A percentile compares a stretch with the other conserved stretches of the same genome.
phyloP scores from a whole-genome alignment of 2,329 filamentous ascomycete genomes.

The Lachnellula subtilissima region DNA sequence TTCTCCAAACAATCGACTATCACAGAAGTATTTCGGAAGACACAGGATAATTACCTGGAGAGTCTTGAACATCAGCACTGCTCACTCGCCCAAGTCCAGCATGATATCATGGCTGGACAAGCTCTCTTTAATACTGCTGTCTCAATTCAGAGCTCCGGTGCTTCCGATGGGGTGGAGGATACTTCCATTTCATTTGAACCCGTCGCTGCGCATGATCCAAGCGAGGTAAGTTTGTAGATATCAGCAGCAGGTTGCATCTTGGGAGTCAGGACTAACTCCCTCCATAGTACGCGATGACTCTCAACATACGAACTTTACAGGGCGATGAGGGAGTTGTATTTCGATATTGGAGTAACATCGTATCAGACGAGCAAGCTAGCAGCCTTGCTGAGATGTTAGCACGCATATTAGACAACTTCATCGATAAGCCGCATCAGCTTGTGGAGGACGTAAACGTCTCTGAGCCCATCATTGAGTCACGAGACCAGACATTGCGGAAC shows the following conservation, averaged over 20 bases:
- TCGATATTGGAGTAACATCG: conserved; percentile 36
- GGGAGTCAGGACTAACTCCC: not conserved
- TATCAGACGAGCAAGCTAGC: conserved; percentile 36
- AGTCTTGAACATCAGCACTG: conserved; percentile 35
- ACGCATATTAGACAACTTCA: conserved; percentile 32
- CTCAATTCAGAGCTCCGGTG: conserved; percentile 10
- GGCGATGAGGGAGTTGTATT: conserved; percentile 5
- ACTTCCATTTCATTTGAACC: conserved; percentile 4
- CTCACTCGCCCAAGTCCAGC: conserved; percentile 40
- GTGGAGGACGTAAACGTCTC: conserved; percentile 9
- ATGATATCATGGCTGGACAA: conserved; percentile 11
- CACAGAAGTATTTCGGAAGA: conserved; percentile 16
- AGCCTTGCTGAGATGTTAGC: conserved; percentile 37
- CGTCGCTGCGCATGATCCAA: conserved; percentile 11
- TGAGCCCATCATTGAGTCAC: not conserved
- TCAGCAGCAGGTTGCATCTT: not conserved
- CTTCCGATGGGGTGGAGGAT: not conserved
- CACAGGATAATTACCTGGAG: conserved; percentile 32
- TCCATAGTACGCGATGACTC: conserved; percentile 33
- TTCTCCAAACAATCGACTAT: conserved; percentile 24
- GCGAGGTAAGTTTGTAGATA: conserved; percentile 13
- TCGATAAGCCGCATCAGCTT: conserved; percentile 7
- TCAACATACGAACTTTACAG: conserved; percentile 20
- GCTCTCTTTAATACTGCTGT: conserved; percentile 24
- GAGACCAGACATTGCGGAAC: not conserved